Percentiles rank a stretch among this genome's conserved stretches.
Conservation (phyloP, 176 grass and related monocot genomes). For the Hsuehochloa calcarea region DNA sequence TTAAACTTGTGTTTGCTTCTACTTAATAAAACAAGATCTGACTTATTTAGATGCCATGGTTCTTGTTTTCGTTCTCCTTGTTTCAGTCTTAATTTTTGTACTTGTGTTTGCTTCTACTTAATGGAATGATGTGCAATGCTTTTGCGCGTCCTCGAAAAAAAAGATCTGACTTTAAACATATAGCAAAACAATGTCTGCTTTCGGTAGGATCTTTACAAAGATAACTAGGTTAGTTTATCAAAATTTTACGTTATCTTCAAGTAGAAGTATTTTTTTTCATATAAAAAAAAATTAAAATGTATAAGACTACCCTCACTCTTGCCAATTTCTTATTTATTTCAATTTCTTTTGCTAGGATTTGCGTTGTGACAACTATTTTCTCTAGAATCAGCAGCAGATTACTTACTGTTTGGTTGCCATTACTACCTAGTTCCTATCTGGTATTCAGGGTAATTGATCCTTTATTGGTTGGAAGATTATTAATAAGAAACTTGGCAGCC, state of each 20-base stretch:
- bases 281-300: background rate
- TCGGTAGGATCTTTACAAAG: background rate
- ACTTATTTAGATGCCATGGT: too few relatives aligned
- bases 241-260: background rate
- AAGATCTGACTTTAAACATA: background rate
- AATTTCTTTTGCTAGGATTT: background rate
- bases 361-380: background rate
- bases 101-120: too few relatives aligned
- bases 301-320: background rate
- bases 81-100: too few relatives aligned
- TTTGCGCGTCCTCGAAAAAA: background rate
- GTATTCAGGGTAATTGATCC: background rate
- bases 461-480: background rate
- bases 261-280: background rate
- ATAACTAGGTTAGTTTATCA: background rate
- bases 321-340: background rate
- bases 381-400: background rate
- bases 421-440: background rate
- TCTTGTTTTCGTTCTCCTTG: too few relatives aligned
- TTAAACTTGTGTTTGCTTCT: background rate
- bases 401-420: background rate
- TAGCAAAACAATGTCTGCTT: background rate
- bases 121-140: too few relatives aligned
- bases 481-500: background rate
- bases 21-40: too few relatives aligned